phyloP scores from a whole-genome alignment of 2,329 filamentous ascomycete species.

The Monosporascus sp. region DNA sequence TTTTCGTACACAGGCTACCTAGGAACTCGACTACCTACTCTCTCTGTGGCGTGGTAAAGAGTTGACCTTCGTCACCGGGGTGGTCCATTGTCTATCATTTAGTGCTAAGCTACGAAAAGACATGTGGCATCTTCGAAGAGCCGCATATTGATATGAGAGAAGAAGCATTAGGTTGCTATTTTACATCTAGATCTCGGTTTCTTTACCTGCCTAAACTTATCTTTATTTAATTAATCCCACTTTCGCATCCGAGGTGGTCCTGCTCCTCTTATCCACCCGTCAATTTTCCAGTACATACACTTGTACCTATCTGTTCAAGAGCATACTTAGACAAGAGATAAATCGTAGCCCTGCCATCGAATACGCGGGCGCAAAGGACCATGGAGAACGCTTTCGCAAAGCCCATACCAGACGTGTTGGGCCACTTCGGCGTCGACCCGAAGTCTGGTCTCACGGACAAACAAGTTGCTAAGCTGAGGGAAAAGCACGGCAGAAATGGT shows the following conservation, averaged over 20 bases:
- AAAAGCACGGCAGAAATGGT: slow-evolving; percentile 64
- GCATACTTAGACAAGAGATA: not conserved
- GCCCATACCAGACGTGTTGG: slow-evolving; percentile 53
- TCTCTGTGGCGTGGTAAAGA: too few relatives aligned
- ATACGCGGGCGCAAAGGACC: slow-evolving; percentile 12
- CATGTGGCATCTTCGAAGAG: slow-evolving; percentile 28
- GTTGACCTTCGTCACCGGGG: too few relatives aligned
- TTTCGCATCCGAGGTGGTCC: not conserved
- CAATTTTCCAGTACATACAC: not conserved
- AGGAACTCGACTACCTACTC: too few relatives aligned
- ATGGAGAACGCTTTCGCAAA: slow-evolving; percentile 63
- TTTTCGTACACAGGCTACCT: too few relatives aligned
- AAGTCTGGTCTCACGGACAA: slow-evolving; percentile 50
- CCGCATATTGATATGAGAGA: slow-evolving; percentile 4
- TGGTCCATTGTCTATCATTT: too few relatives aligned
- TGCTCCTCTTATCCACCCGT: not conserved
- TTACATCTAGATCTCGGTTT: slow-evolving; percentile 6
- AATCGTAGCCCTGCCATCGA: slow-evolving; percentile 2
- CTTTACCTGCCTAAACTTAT: not conserved
- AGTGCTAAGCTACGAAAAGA: slow-evolving; percentile 15
- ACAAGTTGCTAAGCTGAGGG: slow-evolving; percentile 51
- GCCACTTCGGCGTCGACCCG: slow-evolving; percentile 51
- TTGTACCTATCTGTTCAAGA: not conserved
- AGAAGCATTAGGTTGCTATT: not conserved
- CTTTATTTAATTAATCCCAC: too few relatives aligned